These are phyloP conservation scores for Termitomyces sp. DNA, from an alignment of 768 basidiomycete genomes.

Conservation along the genomic window DNA sequence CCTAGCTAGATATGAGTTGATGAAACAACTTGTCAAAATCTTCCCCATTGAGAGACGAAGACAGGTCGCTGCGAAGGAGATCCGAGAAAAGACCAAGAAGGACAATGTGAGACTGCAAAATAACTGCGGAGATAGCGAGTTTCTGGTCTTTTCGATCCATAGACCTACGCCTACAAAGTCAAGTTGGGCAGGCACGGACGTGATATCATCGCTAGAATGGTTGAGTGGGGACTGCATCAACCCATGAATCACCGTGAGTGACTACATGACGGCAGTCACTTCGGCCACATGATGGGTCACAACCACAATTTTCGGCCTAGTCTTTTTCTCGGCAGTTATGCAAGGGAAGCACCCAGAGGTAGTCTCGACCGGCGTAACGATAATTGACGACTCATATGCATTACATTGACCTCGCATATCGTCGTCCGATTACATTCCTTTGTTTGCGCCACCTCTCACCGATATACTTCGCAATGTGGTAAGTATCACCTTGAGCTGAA, in stretches of 20 bases:
- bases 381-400: constrained; percentile 5
- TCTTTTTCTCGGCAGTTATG: not conserved
- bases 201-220: not conserved
- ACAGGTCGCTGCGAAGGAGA: not conserved
- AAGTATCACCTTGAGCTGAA: constrained; percentile 14
- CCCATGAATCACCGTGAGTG: not conserved
- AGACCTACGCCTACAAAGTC: not conserved
- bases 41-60: constrained; percentile 3
- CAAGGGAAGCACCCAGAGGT: constrained; percentile 9
- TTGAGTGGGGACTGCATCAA: not conserved
- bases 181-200: not conserved
- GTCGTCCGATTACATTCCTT: constrained; percentile 1
- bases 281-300: constrained; percentile 12
- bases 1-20: constrained; percentile 5
- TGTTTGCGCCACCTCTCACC: constrained; percentile 17
- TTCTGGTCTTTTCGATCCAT: not conserved
- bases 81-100: constrained; percentile 1
- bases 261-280: not conserved
- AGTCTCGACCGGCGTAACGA: constrained; percentile 8
- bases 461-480: constrained; percentile 23
- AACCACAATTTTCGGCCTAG: not conserved
- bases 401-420: not conserved
- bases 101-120: not conserved
- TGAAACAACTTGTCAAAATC: not conserved
- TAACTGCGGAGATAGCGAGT: not conserved